A percentile compares a stretch with the other conserved stretches of the same genome.
These are phyloP conservation scores for Podila minutissima DNA, from an alignment of 192 early-diverging fungal species.

Conservation along the genomic window DNA sequence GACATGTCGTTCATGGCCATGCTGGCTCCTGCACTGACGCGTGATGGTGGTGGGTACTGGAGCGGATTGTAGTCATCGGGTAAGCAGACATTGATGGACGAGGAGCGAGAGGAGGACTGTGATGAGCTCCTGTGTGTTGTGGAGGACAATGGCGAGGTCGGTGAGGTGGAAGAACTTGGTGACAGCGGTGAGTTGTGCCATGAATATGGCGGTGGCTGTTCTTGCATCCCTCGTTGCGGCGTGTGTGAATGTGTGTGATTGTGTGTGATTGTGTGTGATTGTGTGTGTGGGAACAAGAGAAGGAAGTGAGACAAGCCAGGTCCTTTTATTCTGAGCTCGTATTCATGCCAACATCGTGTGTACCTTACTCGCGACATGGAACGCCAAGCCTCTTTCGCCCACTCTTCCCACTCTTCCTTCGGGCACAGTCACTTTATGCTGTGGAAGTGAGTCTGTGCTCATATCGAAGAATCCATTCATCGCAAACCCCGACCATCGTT, in stretches of 20 bases:
- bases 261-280: not conserved
- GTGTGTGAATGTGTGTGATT: not conserved
- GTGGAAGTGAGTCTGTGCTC: no score
- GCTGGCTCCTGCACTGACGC: slow-evolving; percentile 31
- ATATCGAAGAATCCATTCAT: no score
- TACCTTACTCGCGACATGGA: no score
- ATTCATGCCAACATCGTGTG: no score
- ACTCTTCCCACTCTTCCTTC: no score
- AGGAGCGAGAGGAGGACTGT: slow-evolving; percentile 13
- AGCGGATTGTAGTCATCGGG: slow-evolving; percentile 51
- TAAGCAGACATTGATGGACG: slow-evolving; percentile 11
- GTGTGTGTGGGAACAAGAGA: no score
- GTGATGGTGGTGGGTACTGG: slow-evolving; percentile 46
- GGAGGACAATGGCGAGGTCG: slow-evolving; percentile 3
- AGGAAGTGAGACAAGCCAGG: no score
- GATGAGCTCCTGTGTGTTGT: slow-evolving; percentile 16
- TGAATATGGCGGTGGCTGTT: slow-evolving; percentile 30
- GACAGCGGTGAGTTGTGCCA: not conserved
- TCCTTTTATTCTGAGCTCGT: no score
- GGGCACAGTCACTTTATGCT: no score
- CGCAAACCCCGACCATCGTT: no score
- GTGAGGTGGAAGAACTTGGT: not conserved
- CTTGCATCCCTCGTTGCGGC: not conserved
- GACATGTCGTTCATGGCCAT: slow-evolving; percentile 23
- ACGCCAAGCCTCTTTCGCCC: no score